These are phyloP conservation scores for Sporothrix euskadiensis DNA, from an alignment of 2,329 filamentous ascomycete species.

Conservation along the genomic window DNA sequence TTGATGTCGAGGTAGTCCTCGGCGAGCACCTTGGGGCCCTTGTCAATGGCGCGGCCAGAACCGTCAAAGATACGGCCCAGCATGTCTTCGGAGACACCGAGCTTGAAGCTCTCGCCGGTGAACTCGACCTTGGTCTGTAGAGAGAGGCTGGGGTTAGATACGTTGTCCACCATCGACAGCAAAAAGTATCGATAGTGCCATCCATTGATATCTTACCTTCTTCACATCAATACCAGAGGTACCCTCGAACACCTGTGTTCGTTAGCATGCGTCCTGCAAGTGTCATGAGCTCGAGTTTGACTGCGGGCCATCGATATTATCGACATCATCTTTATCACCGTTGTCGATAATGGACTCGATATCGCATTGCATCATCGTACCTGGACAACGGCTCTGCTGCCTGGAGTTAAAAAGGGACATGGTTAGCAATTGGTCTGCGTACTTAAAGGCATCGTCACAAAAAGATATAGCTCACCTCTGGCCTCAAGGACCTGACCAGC, in stretches of 20 bases:
- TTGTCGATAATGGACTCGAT: background rate
- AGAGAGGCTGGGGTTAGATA: background rate
- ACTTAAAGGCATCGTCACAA: background rate
- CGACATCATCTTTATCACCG: background rate
- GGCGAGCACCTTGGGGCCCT: constrained; percentile 95
- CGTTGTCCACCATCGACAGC: background rate
- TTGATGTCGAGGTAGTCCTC: constrained; percentile 99
- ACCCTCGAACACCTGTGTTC: constrained; percentile 85
- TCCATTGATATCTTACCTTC: constrained; percentile 63
- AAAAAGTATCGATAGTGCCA: background rate
- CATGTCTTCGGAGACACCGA: constrained; percentile 99
- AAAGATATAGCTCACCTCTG: constrained; percentile 65
- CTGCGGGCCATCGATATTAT: background rate
- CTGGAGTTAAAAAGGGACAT: constrained; percentile 48
- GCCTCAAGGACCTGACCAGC: constrained; percentile 97
- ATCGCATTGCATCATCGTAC: constrained; percentile 49
- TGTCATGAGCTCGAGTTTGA: constrained; percentile 13
- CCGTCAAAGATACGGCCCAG: constrained; percentile 98
- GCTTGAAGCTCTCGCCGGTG: constrained; percentile 93
- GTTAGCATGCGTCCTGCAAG: constrained; percentile 36
- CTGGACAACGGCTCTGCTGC: constrained; percentile 92
- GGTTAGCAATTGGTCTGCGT: constrained; percentile 17
- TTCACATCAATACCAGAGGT: constrained; percentile 98
- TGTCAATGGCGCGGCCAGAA: constrained; percentile 96
- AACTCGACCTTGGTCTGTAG: constrained; percentile 94